These are phyloP conservation scores for Calonectria hongkongensis DNA, from an alignment of 2,329 filamentous ascomycete genomes.

Conservation along the genomic window DNA sequence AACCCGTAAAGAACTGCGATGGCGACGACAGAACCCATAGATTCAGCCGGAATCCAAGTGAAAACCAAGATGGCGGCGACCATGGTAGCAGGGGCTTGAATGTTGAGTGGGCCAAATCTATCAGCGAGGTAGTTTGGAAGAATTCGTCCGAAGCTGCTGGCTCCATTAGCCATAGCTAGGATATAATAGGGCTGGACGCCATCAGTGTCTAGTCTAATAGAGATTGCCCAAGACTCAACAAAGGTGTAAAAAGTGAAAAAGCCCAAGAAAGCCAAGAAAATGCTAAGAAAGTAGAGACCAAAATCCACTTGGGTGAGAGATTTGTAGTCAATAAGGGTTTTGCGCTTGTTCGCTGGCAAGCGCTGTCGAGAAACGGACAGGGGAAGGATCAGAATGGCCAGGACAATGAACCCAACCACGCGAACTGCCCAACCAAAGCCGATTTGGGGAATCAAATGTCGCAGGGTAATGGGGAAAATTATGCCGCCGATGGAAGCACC, in stretches of 20 bases:
- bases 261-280: slow-evolving; percentile 60
- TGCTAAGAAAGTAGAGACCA: slow-evolving; percentile 55
- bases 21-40: slow-evolving; percentile 60
- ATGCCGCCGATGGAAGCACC: slow-evolving; percentile 64
- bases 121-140: slow-evolving; percentile 67
- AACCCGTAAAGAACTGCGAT: slow-evolving; percentile 69
- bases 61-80: slow-evolving; percentile 61
- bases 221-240: slow-evolving; percentile 62
- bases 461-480: slow-evolving; percentile 62
- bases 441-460: slow-evolving; percentile 58
- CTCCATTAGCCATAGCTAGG: slow-evolving; percentile 70
- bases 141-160: slow-evolving; percentile 69
- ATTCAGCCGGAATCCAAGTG: slow-evolving; percentile 63
- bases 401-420: slow-evolving; percentile 43
- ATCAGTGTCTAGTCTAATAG: slow-evolving; percentile 56
- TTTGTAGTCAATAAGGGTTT: slow-evolving; percentile 46
- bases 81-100: slow-evolving; percentile 60
- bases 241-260: slow-evolving; percentile 66
- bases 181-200: slow-evolving; percentile 56
- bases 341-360: slow-evolving; percentile 53
- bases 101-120: slow-evolving; percentile 63
- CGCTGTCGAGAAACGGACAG: slow-evolving; percentile 32
- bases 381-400: slow-evolving; percentile 50
- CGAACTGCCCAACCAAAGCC: slow-evolving; percentile 24
- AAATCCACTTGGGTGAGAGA: slow-evolving; percentile 50